These are phyloP conservation scores for Coniochaeta prunicola DNA, from an alignment of 2,329 filamentous ascomycete genomes.

Conservation along the genomic window DNA sequence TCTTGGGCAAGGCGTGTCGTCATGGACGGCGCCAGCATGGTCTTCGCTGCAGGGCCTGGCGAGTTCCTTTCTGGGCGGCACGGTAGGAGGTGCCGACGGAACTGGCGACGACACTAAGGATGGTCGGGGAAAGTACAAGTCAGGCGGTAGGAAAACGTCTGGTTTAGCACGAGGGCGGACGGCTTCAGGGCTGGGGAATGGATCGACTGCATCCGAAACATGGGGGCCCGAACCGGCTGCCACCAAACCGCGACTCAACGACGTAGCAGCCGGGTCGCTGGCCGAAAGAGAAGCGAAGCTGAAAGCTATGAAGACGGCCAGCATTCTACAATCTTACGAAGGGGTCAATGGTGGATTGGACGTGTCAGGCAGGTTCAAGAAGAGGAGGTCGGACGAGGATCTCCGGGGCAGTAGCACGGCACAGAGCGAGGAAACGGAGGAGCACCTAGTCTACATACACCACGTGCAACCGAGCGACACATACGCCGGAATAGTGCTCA, in stretches of 20 bases:
- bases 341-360: slow-evolving; percentile 53
- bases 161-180: slow-evolving; percentile 17
- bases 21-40: slow-evolving; percentile 46
- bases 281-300: slow-evolving; percentile 47
- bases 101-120: background rate
- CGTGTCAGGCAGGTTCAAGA: slow-evolving; percentile 50
- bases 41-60: slow-evolving; percentile 48
- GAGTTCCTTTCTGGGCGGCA: slow-evolving; percentile 30
- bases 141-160: slow-evolving; percentile 14
- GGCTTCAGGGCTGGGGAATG: slow-evolving; percentile 6
- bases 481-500: slow-evolving; percentile 82
- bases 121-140: slow-evolving; percentile 21
- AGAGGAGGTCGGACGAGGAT: slow-evolving; percentile 62
- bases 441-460: slow-evolving; percentile 86
- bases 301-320: slow-evolving; percentile 49
- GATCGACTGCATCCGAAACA: slow-evolving; percentile 10
- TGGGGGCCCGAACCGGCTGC: slow-evolving; percentile 47
- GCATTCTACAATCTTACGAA: slow-evolving; percentile 53
- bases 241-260: slow-evolving; percentile 28
- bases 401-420: slow-evolving; percentile 16
- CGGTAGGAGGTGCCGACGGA: slow-evolving; percentile 21
- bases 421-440: slow-evolving; percentile 53
- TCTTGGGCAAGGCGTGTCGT: slow-evolving; percentile 25
- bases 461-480: slow-evolving; percentile 78
- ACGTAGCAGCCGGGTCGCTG: slow-evolving; percentile 47